These are phyloP conservation scores for Artemisia annua DNA, from an alignment of 129 eudicot species.

Conservation along the genomic window DNA sequence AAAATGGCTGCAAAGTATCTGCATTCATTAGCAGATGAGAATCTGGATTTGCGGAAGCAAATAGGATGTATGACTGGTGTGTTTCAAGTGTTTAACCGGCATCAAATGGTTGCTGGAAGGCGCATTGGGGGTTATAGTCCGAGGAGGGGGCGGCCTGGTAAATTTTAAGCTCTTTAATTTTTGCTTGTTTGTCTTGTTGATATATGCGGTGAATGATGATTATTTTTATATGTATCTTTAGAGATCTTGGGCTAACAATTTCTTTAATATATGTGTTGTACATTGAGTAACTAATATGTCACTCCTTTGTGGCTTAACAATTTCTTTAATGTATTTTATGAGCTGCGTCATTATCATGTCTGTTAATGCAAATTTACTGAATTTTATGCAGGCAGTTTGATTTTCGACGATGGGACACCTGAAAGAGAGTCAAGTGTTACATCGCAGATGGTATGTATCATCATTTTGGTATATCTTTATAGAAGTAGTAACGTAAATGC, in stretches of 20 bases:
- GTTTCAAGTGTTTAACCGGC: slow-evolving; percentile 75
- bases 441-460: slow-evolving; percentile 21
- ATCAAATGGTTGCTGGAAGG: slow-evolving; percentile 51
- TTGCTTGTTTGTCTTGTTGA: slow-evolving; percentile 7
- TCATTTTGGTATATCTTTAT: slow-evolving; percentile 35
- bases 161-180: slow-evolving; percentile 3
- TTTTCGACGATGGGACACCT: slow-evolving; percentile 28
- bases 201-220: not conserved
- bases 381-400: slow-evolving; percentile 50
- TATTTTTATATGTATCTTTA: not conserved
- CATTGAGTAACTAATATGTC: not conserved
- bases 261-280: not conserved
- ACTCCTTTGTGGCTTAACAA: not conserved
- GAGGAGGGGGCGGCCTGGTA: slow-evolving; percentile 56
- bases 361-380: slow-evolving; percentile 5
- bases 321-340: not conserved
- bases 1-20: slow-evolving; percentile 77
- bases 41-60: slow-evolving; percentile 79
- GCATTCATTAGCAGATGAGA: slow-evolving; percentile 79
- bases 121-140: slow-evolving; percentile 45
- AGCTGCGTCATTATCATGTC: not conserved
- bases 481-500: not conserved
- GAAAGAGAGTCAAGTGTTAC: slow-evolving; percentile 43
- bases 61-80: slow-evolving; percentile 82
- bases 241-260: not conserved